phyloP scores from a whole-genome alignment of 495 filamentous ascomycete species.

The Aspergillus diversus region DNA sequence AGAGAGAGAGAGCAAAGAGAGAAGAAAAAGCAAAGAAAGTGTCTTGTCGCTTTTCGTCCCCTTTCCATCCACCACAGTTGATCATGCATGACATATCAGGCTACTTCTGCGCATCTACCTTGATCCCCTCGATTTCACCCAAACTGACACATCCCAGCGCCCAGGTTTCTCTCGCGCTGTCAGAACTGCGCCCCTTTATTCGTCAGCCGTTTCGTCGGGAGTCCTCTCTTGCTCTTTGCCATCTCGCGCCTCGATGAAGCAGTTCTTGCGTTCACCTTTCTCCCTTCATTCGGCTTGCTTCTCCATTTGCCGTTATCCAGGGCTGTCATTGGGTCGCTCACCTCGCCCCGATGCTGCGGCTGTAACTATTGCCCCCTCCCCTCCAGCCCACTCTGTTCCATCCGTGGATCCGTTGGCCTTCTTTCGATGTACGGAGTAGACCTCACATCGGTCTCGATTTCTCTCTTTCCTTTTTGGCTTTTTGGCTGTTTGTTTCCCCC shows the following conservation, averaged over 20 bases:
- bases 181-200: constrained; percentile 24
- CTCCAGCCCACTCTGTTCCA: constrained; percentile 4
- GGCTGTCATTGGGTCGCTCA: constrained; percentile 8
- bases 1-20: not conserved
- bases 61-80: constrained; percentile 21
- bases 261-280: constrained; percentile 7
- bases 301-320: not conserved
- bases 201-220: constrained; percentile 25
- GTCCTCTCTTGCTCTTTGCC: constrained; percentile 17
- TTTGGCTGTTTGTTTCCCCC: too few species aligned
- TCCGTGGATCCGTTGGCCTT: constrained; percentile 12
- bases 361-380: constrained; percentile 13
- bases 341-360: constrained; percentile 3
- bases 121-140: constrained; percentile 22
- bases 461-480: constrained; percentile 1
- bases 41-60: constrained; percentile 2
- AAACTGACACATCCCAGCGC: constrained; percentile 29
- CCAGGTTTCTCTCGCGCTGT: constrained; percentile 14
- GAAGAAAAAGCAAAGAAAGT: constrained; percentile 20
- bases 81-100: constrained; percentile 36
- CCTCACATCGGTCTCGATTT: constrained; percentile 15
- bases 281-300: not conserved
- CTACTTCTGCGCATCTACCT: constrained; percentile 19
- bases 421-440: constrained; percentile 10
- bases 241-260: constrained; percentile 23